phyloP scores from a whole-genome alignment of 495 filamentous ascomycete species.

The Parathielavia hyrcaniae region DNA sequence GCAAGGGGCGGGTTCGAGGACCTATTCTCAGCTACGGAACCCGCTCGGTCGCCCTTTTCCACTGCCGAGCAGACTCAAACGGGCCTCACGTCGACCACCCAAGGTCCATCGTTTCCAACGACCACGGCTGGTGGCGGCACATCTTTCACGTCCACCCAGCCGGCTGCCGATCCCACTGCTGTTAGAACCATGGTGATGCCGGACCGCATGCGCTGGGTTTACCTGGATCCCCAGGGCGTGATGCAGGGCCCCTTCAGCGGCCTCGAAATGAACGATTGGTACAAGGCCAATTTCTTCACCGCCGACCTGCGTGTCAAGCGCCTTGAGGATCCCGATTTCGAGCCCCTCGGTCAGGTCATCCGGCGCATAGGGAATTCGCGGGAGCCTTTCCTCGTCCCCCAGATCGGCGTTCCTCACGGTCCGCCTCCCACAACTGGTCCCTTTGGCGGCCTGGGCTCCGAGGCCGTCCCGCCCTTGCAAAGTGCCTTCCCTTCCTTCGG shows the following conservation, averaged over 20 bases:
- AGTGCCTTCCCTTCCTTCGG: slow-evolving; percentile 93
- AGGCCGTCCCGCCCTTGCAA: slow-evolving; percentile 89
- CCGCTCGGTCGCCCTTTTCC: slow-evolving; percentile 32
- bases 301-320: slow-evolving; percentile 91
- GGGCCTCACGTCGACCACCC: slow-evolving; percentile 33
- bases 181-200: slow-evolving; percentile 98
- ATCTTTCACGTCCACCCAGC: slow-evolving; percentile 34
- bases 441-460: slow-evolving; percentile 47
- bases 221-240: slow-evolving; percentile 85
- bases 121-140: slow-evolving; percentile 33
- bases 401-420: slow-evolving; percentile 89
- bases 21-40: slow-evolving; percentile 39
- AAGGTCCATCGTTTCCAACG: slow-evolving; percentile 28
- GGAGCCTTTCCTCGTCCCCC: slow-evolving; percentile 93
- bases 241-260: slow-evolving; percentile 93
- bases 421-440: slow-evolving; percentile 47
- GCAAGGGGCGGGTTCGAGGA: slow-evolving; percentile 54
- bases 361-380: slow-evolving; percentile 94
- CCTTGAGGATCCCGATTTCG: slow-evolving; percentile 84
- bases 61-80: slow-evolving; percentile 31
- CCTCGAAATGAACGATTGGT: slow-evolving; percentile 99
- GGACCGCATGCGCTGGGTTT: slow-evolving; percentile 97
- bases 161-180: slow-evolving; percentile 51
- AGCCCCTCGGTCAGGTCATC: slow-evolving; percentile 92
- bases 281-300: slow-evolving; percentile 96